Base-by-base conservation (phyloP, 2,329 filamentous ascomycete species). In the Pseudogymnoascus sp. region DNA sequence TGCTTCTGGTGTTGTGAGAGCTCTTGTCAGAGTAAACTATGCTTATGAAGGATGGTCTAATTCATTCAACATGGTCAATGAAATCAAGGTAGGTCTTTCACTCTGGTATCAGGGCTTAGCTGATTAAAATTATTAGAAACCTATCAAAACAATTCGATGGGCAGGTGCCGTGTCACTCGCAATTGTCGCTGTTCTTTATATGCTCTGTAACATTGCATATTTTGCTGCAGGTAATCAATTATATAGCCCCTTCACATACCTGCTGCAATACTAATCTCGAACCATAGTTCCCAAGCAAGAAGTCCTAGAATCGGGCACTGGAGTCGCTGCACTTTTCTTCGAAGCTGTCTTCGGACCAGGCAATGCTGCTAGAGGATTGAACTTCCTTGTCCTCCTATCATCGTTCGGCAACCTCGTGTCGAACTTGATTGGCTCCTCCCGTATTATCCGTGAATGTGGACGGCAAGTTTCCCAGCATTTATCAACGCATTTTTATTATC, bases 1-100 rank as follows among this genome's bases (percentile, higher is more conserved):
- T 0, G 77, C 73, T 1, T 76, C 74, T 4, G 80, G 81, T 26
- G 74, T 86, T n/a, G 81, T 84, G 1, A 85, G 79, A 64, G 83
- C 84, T 0, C 70, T 88, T 23, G 79, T 84, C 59, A 85, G 80
- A 62, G 82, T 87, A 60, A 78, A 82, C 28, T 86, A 85, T 64
- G 82, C 83, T 0, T 87, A 85, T 65, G 71, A 75, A 0, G 84
- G 84, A 1, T 87, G 80, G 65, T 74, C 78, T 10, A 87, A 87
- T 66, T 82, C 83, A 0, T 87, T 87, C 73, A 85, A 85, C 65
- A 78, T 87, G 3, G 81, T 83, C 64, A 85, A 85, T 62, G 84
- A 87, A 71, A 80, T 86, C 66, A 80, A 80, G 70, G 78, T 78
- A 65, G 36, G 65, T 63, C 10, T 7, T 19, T 19, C 31, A 11